Percentiles rank a stretch among this genome's conserved stretches.
Evolutionary conservation across 1,284 basidiomycete species (phyloP).

Genomic region (Fomitopsis pinicola): DNA sequence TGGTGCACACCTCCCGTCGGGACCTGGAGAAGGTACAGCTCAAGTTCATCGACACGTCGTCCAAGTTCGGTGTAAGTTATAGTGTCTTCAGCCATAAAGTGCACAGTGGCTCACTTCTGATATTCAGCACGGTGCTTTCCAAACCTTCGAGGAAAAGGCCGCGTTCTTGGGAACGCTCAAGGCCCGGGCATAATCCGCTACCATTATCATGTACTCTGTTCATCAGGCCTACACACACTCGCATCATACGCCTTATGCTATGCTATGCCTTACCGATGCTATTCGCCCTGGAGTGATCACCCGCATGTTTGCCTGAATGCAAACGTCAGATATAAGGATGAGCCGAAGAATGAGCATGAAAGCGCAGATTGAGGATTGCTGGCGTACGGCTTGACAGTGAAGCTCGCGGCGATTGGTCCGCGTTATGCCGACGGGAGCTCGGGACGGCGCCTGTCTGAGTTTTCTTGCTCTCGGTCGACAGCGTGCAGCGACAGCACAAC

Average conservation of each 20-base stretch:
- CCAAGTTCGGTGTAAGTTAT: constrained; percentile 82
- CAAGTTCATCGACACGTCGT: constrained; percentile 98
- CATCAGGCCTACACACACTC: constrained; percentile 26
- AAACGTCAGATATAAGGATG: not conserved
- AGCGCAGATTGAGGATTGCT: no score
- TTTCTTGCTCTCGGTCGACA: not conserved
- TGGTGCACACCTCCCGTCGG: constrained; percentile 84
- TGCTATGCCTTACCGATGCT: constrained; percentile 35
- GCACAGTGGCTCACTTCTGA: constrained; percentile 6
- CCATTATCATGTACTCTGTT: constrained; percentile 9
- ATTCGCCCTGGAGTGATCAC: not conserved
- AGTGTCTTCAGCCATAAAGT: not conserved
- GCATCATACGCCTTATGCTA: constrained; percentile 29
- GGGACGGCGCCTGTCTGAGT: not conserved
- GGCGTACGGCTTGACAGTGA: not conserved
- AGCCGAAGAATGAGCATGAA: no score
- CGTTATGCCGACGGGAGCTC: not conserved
- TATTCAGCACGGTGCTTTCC: constrained; percentile 86
- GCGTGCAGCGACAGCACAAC: not conserved
- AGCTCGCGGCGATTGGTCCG: not conserved
- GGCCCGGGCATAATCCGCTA: constrained; percentile 53
- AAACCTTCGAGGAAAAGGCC: constrained; percentile 93
- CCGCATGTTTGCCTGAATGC: not conserved
- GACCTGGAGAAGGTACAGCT: constrained; percentile 96
- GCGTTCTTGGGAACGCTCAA: constrained; percentile 94